These are phyloP conservation scores for Berkeleyomyces rouxiae DNA, from an alignment of 2,329 filamentous ascomycete species.

Conservation along the genomic window DNA sequence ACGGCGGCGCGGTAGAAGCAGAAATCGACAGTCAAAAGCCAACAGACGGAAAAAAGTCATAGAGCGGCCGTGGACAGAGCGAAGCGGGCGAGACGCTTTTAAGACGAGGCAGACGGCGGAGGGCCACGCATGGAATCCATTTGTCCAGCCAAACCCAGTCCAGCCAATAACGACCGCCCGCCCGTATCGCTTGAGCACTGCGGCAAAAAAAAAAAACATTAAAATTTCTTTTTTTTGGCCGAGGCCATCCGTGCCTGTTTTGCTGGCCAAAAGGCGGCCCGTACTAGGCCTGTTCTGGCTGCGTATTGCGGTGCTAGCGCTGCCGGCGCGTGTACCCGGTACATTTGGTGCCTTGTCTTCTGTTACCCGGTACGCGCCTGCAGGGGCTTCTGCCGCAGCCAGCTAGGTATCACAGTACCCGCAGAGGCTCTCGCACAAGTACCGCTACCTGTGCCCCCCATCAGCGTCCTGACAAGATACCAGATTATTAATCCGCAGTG, in stretches of 20 bases:
- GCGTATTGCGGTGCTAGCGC: not conserved
- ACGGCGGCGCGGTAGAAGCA: not conserved
- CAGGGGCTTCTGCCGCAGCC: too few species aligned
- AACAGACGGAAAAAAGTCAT: not conserved
- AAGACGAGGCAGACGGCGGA: not conserved
- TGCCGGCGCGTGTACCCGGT: not conserved
- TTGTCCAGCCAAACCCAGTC: too few species aligned
- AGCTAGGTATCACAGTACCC: too few species aligned
- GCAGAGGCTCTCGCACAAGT: too few species aligned
- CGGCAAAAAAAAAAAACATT: not conserved
- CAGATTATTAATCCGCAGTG: too few species aligned
- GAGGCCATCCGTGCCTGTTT: not conserved
- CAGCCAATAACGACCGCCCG: not conserved
- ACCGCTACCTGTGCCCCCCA: too few species aligned
- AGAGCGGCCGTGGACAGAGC: not conserved
- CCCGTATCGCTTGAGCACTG: not conserved
- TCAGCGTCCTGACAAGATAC: too few species aligned
- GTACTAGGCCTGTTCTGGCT: not conserved
- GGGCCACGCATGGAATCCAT: not conserved
- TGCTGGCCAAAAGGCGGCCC: not conserved
- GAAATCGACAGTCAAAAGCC: not conserved
- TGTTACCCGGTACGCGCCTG: too few species aligned
- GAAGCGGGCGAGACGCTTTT: not conserved
- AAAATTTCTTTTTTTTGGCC: not conserved
- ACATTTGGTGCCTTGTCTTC: too few species aligned